Evolutionary conservation across 805 yeast genomes (phyloP).

Genomic region (Kodamaea kakaduensis): DNA sequence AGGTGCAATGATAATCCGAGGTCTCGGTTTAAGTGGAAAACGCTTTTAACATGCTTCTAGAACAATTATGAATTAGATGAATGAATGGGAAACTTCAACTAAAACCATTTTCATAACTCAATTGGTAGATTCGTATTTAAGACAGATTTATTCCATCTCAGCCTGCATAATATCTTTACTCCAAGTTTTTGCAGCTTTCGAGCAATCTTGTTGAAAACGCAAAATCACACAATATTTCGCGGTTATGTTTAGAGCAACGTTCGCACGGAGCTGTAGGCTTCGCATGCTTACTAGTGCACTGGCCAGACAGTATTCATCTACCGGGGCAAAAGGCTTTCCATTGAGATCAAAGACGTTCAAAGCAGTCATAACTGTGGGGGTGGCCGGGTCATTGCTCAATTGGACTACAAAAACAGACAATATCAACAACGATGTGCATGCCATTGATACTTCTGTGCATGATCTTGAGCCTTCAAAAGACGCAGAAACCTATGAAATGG

Average conservation of each 20-base stretch:
- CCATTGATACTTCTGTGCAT: conserved; percentile 32
- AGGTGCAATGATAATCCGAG: too few species aligned
- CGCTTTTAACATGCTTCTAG: too few species aligned
- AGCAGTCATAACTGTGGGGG: conserved; percentile 3
- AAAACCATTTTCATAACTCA: too few species aligned
- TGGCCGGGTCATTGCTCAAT: conserved; percentile 4
- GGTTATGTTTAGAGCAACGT: conserved; percentile 5
- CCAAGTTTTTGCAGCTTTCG: conserved; percentile 2
- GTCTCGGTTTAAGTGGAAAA: too few species aligned
- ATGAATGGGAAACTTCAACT: too few species aligned
- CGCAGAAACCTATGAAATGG: conserved; percentile 69
- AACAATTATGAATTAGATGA: too few species aligned
- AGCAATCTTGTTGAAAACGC: conserved; percentile 1
- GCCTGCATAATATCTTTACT: not conserved
- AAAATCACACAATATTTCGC: not conserved
- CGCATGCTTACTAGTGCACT: conserved; percentile 1
- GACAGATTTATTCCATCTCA: too few species aligned
- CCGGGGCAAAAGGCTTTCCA: not conserved
- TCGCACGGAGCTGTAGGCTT: conserved; percentile 5
- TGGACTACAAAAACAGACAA: not conserved
- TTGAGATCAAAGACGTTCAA: not conserved
- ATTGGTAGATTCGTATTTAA: too few species aligned
- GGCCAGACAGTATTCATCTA: conserved; percentile 1
- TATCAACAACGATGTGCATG: conserved; percentile 27
- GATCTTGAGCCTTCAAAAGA: conserved; percentile 40